These are phyloP conservation scores for Penicillium coffeae DNA, from an alignment of 495 filamentous ascomycete species.

Conservation along the genomic window DNA sequence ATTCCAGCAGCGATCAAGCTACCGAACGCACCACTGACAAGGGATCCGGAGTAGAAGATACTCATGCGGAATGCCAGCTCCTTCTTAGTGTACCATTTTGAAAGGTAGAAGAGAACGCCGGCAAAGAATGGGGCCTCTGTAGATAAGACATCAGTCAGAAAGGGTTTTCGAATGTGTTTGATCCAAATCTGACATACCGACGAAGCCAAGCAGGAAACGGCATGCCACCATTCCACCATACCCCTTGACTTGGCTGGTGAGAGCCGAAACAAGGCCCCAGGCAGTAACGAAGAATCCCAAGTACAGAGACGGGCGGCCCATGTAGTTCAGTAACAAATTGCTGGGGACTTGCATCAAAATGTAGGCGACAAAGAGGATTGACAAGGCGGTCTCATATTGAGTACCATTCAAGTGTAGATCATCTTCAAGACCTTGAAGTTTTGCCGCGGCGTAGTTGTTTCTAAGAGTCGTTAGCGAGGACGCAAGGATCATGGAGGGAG, in stretches of 20 bases:
- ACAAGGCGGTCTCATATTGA: conserved; percentile 47
- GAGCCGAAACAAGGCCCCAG: conserved; percentile 51
- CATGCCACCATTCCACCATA: conserved; percentile 53
- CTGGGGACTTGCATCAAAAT: conserved; percentile 56
- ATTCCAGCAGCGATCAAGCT: conserved; percentile 59
- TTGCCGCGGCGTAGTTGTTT: conserved; percentile 55
- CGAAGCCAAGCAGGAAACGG: conserved; percentile 51
- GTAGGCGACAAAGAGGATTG: conserved; percentile 53
- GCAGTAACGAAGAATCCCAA: conserved; percentile 48
- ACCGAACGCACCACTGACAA: conserved; percentile 61
- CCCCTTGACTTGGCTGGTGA: conserved; percentile 49
- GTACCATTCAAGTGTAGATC: conserved; percentile 37
- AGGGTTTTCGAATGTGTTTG: neutral
- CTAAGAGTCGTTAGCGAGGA: conserved; percentile 18
- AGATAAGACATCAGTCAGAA: neutral
- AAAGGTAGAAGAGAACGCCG: conserved; percentile 52
- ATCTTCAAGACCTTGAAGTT: conserved; percentile 48
- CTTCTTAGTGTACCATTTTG: conserved; percentile 57
- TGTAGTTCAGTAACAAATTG: conserved; percentile 58
- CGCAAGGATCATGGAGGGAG: neutral
- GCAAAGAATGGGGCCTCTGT: conserved; percentile 51
- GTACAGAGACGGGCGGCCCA: conserved; percentile 46
- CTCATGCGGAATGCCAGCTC: conserved; percentile 57
- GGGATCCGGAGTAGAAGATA: conserved; percentile 64
- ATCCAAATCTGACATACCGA: conserved; percentile 19